Evolutionary conservation across 257 asterid genomes (phyloP), one percentile per base, ranked within the genome.

Genomic region (Jacaranda mimosifolia): DNA sequence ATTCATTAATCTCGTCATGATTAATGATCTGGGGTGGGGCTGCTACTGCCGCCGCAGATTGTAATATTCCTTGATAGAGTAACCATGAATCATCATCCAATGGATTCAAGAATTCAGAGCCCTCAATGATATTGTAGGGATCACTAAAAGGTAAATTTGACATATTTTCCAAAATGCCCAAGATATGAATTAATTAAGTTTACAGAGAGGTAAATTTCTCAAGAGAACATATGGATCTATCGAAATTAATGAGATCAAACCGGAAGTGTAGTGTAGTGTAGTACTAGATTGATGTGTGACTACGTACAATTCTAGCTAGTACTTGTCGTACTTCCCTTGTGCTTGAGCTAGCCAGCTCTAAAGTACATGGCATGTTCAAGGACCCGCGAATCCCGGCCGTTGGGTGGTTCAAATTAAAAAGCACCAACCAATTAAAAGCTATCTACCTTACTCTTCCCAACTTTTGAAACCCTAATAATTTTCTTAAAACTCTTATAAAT

Each of bases 381-480:
- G 68, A 73, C 14, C 79, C 63, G 72, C 3, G 65, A 63, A 48
- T 63, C 79, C 49, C 17, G 79, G 32, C 32, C 1, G 42, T 70
- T 51, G 48, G 49, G 49, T 45, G 69, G 59, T 45, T 62, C 62
- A 35, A 0, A n/a, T n/a, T n/a, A n/a, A 7, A 21, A 45, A 7
- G 32, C 32, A 26, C 32, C 32, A 26, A 26, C 2, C 32, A 26
- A 26, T 26, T 26, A 26, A 1, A 26, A 26, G 32, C 32, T 26
- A 26, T 26, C 32, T 26, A 1, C 1, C n/a, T 59, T 4, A 13
- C 18, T 14, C 74, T 35, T 55, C 66, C 65, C 46, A 74, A 74
- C 49, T 46, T 62, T 19, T 43, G 42, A 74, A 75, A 75, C 79
- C 79, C 79, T 75, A 63, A 42, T 19, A 39, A 40, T 75, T 57